These are phyloP conservation scores for Trypanosoma mega DNA, from an alignment of 208 protist genomes.

Conservation along the genomic window DNA sequence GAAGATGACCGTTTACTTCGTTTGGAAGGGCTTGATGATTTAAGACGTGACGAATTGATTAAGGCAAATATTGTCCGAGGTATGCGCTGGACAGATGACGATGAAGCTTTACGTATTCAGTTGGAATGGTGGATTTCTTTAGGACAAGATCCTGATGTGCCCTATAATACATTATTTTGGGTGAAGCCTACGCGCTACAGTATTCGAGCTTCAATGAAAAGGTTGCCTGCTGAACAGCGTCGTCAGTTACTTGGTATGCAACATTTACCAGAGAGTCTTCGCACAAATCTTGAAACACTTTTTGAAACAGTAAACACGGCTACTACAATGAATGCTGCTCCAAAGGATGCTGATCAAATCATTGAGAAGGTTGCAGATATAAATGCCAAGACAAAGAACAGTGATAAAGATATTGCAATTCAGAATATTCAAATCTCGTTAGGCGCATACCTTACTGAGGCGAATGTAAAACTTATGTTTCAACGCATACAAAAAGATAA, in stretches of 20 bases:
- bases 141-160: constrained; percentile 68
- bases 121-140: constrained; percentile 86
- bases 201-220: constrained; percentile 83
- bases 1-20: constrained; percentile 84
- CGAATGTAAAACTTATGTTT: constrained; percentile 81
- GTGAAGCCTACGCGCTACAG: constrained; percentile 86
- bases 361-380: constrained; percentile 78
- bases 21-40: constrained; percentile 75
- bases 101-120: constrained; percentile 81
- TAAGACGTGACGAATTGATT: constrained; percentile 78
- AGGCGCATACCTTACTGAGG: constrained; percentile 75
- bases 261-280: constrained; percentile 78
- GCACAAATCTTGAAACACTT: constrained; percentile 79
- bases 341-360: constrained; percentile 68
- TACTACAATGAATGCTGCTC: constrained; percentile 49
- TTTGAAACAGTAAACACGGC: constrained; percentile 79
- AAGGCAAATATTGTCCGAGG: constrained; percentile 84
- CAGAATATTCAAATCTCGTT: constrained; percentile 63
- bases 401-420: constrained; percentile 60
- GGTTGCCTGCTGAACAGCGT: constrained; percentile 75
- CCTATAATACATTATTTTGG: constrained; percentile 91
- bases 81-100: constrained; percentile 86
- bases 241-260: constrained; percentile 88
- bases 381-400: constrained; percentile 72
- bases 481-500: constrained; percentile 74